These are phyloP conservation scores for Ambrosia hybrid DNA, from an alignment of 140 eudicot genomes.

Conservation along the genomic window DNA sequence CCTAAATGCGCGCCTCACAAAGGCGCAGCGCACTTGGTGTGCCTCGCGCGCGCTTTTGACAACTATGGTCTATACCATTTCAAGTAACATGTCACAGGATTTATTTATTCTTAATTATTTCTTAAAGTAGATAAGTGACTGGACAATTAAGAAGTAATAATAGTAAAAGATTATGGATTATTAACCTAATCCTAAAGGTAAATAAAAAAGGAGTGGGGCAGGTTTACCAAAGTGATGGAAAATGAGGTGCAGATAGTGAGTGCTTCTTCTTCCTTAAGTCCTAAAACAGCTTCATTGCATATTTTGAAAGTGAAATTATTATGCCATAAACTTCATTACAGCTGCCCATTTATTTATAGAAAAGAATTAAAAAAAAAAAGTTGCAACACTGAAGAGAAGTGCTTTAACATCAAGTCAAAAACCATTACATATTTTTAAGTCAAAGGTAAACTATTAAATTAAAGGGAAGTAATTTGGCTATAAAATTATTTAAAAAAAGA, in stretches of 20 bases:
- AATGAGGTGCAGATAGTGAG: conserved; percentile 36
- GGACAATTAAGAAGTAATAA: neutral
- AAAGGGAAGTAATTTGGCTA: conserved; percentile 1
- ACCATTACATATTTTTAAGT: conserved; percentile 1
- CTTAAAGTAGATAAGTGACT: neutral
- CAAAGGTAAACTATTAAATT: neutral
- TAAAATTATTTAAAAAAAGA: neutral
- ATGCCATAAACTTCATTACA: conserved; percentile 17
- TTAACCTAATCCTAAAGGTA: neutral
- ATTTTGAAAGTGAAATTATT: conserved; percentile 28
- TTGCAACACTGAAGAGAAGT: conserved; percentile 18
- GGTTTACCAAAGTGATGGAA: conserved; percentile 35
- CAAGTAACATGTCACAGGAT: neutral
- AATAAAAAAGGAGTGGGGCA: conserved; percentile 11
- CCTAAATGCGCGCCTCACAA: too few species aligned
- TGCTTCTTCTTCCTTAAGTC: conserved; percentile 27
- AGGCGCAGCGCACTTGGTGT: too few species aligned
- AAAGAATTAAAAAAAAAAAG: neutral
- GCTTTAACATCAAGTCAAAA: conserved; percentile 20
- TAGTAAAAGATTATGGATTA: neutral
- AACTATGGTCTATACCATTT: neutral
- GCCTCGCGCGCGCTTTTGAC: too few species aligned
- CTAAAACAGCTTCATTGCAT: conserved; percentile 28
- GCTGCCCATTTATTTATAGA: conserved; percentile 13
- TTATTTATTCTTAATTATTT: neutral